phyloP scores from a whole-genome alignment of 352 stramenopile genomes.

The Globisporangium cystogenes region DNA sequence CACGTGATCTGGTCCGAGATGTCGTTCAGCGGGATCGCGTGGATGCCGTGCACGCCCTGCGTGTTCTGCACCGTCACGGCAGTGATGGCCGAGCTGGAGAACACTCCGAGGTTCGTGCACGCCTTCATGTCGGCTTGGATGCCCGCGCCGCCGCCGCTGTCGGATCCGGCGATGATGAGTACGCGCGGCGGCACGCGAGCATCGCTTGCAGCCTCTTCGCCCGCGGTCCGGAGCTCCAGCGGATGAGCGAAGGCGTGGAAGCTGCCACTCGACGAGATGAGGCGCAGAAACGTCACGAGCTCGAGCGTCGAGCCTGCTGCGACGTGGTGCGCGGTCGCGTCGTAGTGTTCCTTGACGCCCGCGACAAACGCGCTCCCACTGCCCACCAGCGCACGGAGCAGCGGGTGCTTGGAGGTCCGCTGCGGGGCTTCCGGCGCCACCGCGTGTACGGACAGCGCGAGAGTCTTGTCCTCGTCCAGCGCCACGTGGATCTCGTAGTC shows the following conservation, averaged over 20 bases:
- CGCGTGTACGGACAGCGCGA: not conserved
- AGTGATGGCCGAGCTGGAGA: constrained; percentile 85
- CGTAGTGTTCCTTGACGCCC: constrained; percentile 1
- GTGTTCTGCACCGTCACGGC: constrained; percentile 91
- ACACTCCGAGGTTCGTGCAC: constrained; percentile 82
- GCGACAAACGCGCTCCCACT: constrained; percentile 1
- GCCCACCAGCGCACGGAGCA: constrained; percentile 9
- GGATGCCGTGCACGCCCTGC: constrained; percentile 39
- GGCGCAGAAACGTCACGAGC: constrained; percentile 19
- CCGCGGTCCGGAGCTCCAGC: not conserved
- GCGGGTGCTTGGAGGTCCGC: constrained; percentile 6
- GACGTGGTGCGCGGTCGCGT: constrained; percentile 5
- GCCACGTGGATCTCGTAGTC: constrained; percentile 16
- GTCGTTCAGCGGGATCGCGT: constrained; percentile 48
- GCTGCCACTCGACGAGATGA: constrained; percentile 9
- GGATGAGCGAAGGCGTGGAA: constrained; percentile 9
- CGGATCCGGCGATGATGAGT: constrained; percentile 91
- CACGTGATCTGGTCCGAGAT: constrained; percentile 81
- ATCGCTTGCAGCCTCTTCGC: not conserved
- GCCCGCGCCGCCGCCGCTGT: constrained; percentile 87
- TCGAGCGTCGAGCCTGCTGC: constrained; percentile 12
- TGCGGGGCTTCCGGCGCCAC: not conserved
- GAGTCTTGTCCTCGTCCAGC: constrained; percentile 1
- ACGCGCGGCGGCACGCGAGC: constrained; percentile 32
- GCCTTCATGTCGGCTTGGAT: constrained; percentile 93